Evolutionary conservation across 208 protist species (phyloP).

Genomic region (Acanthamoeba lenticulata): DNA sequence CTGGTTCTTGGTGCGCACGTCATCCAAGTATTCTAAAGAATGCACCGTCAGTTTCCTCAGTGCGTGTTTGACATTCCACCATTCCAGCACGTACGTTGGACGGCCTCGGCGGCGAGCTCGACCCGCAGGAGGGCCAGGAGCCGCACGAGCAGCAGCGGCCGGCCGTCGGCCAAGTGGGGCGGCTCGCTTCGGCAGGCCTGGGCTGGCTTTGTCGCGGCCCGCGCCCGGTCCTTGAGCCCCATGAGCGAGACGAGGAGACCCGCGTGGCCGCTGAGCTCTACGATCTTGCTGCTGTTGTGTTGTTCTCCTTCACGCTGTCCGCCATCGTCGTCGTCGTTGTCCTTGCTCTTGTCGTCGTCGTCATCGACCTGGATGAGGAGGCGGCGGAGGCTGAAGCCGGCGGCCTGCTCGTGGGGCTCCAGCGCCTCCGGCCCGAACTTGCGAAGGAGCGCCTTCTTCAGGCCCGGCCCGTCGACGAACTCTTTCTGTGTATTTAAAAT

Average conservation of each 20-base stretch:
- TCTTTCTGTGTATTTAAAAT: background rate
- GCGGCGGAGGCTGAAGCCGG: background rate
- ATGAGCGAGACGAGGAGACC: no score
- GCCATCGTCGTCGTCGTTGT: background rate
- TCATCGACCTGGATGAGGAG: background rate
- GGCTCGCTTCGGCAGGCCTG: background rate
- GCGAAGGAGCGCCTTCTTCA: background rate
- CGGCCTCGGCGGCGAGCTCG: background rate
- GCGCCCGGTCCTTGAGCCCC: no score
- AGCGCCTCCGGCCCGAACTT: conserved; percentile 27
- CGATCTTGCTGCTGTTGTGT: no score
- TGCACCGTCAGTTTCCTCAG: no score
- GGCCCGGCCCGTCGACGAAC: background rate
- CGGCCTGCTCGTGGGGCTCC: background rate
- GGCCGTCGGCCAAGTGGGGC: conserved; percentile 6
- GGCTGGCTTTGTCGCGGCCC: background rate
- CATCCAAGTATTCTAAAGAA: background rate
- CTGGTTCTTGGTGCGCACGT: background rate
- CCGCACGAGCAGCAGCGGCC: background rate
- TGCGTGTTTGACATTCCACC: no score
- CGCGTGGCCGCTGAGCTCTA: no score
- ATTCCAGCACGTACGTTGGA: background rate
- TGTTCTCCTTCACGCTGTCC: background rate
- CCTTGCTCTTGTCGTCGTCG: background rate
- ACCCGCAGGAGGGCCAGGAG: background rate